Conservation (phyloP, 257 asterid species). For the Nyctanthes arbortristis region DNA sequence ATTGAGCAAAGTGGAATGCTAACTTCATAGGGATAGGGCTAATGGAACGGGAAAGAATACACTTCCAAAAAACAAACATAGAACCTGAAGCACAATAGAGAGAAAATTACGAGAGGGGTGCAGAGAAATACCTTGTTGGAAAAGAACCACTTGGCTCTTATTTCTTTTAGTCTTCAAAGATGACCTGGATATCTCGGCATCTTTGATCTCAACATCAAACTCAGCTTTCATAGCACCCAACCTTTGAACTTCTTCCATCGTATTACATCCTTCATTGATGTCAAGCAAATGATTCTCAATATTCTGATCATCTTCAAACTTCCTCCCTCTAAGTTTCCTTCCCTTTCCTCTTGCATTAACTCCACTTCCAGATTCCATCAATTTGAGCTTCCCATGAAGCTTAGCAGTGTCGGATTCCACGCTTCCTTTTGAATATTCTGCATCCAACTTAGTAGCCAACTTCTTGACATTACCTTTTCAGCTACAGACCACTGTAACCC, state of each 20-base stretch:
- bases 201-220: constrained; percentile 37
- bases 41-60: no score
- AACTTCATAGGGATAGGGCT: no score
- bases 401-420: constrained; percentile 74
- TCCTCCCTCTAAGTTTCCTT: constrained; percentile 41
- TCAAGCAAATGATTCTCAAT: constrained; percentile 55
- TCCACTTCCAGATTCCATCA: constrained; percentile 39
- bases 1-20: no score
- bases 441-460: constrained; percentile 62
- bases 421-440: constrained; percentile 74
- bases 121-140: constrained; percentile 60
- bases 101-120: constrained; percentile 15
- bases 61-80: no score
- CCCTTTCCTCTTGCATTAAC: constrained; percentile 37
- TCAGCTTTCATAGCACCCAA: constrained; percentile 44
- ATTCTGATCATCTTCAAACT: constrained; percentile 45
- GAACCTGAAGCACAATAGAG: no score
- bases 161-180: constrained; percentile 49
- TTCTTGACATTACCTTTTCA: constrained; percentile 42
- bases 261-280: constrained; percentile 76
- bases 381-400: constrained; percentile 40
- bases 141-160: constrained; percentile 71
- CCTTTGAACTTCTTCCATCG: constrained; percentile 68
- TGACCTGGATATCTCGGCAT: constrained; percentile 39
- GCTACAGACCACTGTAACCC: constrained; percentile 40